Conservation (phyloP, 1,284 basidiomycete species). For the Rhodotorula sp. region DNA sequence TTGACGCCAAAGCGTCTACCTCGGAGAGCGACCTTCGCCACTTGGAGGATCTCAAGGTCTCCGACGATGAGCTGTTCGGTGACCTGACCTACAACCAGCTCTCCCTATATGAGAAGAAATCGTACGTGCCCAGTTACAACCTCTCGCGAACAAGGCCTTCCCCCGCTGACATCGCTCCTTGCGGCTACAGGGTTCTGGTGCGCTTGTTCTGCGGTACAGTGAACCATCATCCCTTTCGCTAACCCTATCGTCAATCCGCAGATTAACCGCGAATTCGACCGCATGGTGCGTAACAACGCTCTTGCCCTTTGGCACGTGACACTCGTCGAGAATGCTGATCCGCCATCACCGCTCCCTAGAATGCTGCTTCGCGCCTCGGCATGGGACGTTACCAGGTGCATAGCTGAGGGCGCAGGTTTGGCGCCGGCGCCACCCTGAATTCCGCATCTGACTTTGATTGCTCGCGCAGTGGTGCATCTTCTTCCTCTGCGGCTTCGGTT, state of each 20-base stretch:
- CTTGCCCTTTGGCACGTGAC: not conserved
- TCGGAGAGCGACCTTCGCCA: not conserved
- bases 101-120: constrained; percentile 30
- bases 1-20: constrained; percentile 7
- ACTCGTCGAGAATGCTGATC: not conserved
- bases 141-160: not conserved
- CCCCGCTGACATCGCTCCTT: not conserved
- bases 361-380: constrained; percentile 15
- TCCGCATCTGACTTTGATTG: constrained; percentile 54
- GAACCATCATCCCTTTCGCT: not conserved
- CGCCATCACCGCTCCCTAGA: constrained; percentile 8
- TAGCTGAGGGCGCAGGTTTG: not conserved
- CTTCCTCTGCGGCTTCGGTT: constrained; percentile 51
- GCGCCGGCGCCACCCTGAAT: too few relatives aligned
- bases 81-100: constrained; percentile 17
- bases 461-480: constrained; percentile 69
- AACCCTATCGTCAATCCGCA: not conserved
- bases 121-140: constrained; percentile 1
- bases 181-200: constrained; percentile 6
- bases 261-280: constrained; percentile 62
- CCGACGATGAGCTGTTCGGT: constrained; percentile 22
- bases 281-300: constrained; percentile 12
- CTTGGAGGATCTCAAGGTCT: constrained; percentile 14
- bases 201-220: not conserved
- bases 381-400: constrained; percentile 65